Evolutionary conservation across 139 green algal species (phyloP), one percentile per base, ranked within the genome.

Genomic region (Asterochloris sp.): DNA sequence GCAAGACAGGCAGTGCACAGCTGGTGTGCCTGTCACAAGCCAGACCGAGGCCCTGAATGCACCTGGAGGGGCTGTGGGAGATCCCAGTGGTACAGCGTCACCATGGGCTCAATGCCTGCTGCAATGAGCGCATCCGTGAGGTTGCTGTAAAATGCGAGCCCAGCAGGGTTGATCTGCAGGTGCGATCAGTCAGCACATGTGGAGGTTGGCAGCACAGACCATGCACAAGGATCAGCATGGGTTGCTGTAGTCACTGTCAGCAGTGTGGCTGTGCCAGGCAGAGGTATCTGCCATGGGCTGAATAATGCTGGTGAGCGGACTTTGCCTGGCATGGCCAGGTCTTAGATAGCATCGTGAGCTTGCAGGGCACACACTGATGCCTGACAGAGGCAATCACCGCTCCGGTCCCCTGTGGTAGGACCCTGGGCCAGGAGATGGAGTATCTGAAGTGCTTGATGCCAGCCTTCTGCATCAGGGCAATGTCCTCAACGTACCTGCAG

Each of bases 21-120:
- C 23, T 78, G 21, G 38, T 60, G 38, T 54, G 29, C 28, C 29
- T 26, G 0, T 79, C 47, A 66, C 38, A 27, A 61, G 73, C 73
- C 27, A 24, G 26, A 54, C 0, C 11, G 17, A 21, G 12, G 21
- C 9, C 62, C 62, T 74, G 21, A 12, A 24, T 61, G 24, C 26
- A 79, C 78, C 60, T 88, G 85, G 69, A 91, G 78, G 12, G 62
- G n/a, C 74, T 88, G 88, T 21, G 88, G 88, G 62, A 91, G 79
- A 74, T 92, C 86, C 85, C 84, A 86, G 71, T 90, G 87, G 75
- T 85, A 92, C 16, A 92, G 80, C 14, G 87, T 89, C 69, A 91
- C 78, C 60, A 87, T 75, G 10, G 89, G 89, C 54, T 87, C 84
- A 73, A 92, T 90, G 71, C 84, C 86, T n/a, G 82, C 82, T 17